Evolutionary conservation across 2,329 filamentous ascomycete species (phyloP), one percentile per base, ranked within the genome.

Genomic region (Colletotrichum tamarilloi): DNA sequence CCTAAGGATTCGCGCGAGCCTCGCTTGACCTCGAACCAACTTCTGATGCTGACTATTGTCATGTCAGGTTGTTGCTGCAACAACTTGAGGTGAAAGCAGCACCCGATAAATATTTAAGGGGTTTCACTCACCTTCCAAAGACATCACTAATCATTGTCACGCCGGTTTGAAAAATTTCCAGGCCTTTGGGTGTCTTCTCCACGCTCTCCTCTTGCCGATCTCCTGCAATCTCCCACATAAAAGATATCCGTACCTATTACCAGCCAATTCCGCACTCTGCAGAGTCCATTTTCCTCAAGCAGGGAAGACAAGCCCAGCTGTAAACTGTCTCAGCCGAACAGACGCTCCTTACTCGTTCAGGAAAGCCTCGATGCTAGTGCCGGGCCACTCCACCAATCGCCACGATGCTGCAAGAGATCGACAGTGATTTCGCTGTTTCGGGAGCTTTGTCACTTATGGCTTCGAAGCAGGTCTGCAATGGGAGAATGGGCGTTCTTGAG

Each of bases 291-390:
- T 49, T 56, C 9, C 46, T 6, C 46, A 19, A 58, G 4, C 58
- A 35, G 14, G 32, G 58, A 42, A 70, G 49, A 22, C 68, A 71
- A 57, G 68, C 28, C 26, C 52, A 63, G 65, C 69, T 72, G 64
- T 32, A 9, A 24, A 58, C 14, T 72, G 69, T 72, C 69, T 72
- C 57, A 72, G 58, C 46, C 26, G 26, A 26, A 35, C 28, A 42
- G 30, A 24, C 53, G 49, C 22, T 16, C 28, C 28, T 68, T 62
- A n/a, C 70, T 52, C 12, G 4, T 64, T 62, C 5, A 46, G 60
- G 70, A 69, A 73, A 65, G 67, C 66, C 46, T n/a, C 26, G 70
- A 70, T 70, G 67, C 70, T 73, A 73, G 70, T 57, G 70, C 35
- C 53, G 59, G 30, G 16, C 46, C 22, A 59, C 19, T 28, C 32